Percentiles rank a stretch among this genome's conserved stretches.
Conservation (phyloP, 2,329 filamentous ascomycete species). For the Fusarium verrucosum region DNA sequence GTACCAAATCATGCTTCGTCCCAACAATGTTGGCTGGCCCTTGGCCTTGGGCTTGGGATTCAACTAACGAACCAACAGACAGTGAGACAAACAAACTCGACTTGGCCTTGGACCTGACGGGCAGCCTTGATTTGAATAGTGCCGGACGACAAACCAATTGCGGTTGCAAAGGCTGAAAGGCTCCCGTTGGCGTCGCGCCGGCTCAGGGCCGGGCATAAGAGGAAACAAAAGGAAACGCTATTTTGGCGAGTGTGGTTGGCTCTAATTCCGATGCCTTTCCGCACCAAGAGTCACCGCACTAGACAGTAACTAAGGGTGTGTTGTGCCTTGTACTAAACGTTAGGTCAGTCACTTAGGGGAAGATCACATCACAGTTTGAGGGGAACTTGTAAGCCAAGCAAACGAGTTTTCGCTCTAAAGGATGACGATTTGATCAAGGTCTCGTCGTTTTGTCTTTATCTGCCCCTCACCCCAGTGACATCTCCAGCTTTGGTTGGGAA, state of each 20-base stretch:
- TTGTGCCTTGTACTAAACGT: constrained; percentile 9
- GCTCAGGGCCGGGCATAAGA: constrained; percentile 25
- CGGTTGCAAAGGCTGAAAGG: constrained; percentile 11
- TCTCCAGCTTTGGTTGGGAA: constrained; percentile 14
- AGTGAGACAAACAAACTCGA: neutral
- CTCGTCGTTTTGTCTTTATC: neutral
- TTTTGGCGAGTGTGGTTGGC: constrained; percentile 1
- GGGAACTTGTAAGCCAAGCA: constrained; percentile 6
- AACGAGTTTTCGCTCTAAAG: neutral
- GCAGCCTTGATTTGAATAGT: constrained; percentile 1
- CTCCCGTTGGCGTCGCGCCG: constrained; percentile 27
- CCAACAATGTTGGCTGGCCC: constrained; percentile 4
- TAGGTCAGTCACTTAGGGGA: neutral
- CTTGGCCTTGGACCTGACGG: too few species aligned
- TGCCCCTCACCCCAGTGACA: constrained; percentile 8
- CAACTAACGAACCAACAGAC: neutral
- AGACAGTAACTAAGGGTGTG: neutral
- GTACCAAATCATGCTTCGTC: constrained; percentile 15
- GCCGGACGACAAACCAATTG: constrained; percentile 13
- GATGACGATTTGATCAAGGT: constrained; percentile 31
- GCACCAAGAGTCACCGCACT: neutral
- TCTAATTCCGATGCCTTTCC: neutral
- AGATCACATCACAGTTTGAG: constrained; percentile 7
- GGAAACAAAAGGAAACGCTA: constrained; percentile 11
- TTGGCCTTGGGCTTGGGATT: constrained; percentile 6